Percentiles rank a stretch among this genome's conserved stretches.
Conservation (phyloP, 371 early-diverging fungal species). For the Choanephora cucurbitarum region DNA sequence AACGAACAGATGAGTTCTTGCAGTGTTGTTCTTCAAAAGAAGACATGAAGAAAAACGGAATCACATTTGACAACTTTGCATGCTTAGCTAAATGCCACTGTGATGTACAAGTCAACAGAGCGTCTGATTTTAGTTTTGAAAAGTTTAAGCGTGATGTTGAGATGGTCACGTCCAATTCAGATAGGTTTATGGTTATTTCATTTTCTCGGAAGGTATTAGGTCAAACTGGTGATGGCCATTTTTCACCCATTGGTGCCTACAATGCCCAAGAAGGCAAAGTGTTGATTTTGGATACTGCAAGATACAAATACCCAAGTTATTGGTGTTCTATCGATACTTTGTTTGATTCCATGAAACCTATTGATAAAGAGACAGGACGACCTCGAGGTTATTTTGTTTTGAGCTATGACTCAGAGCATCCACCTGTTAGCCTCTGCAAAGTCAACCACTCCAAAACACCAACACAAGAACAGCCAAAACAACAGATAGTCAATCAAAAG, state of each 20-base stretch:
- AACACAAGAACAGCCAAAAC: constrained; percentile 3
- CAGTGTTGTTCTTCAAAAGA: constrained; percentile 82
- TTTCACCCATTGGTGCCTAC: constrained; percentile 74
- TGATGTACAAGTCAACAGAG: constrained; percentile 74
- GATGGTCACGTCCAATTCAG: constrained; percentile 63
- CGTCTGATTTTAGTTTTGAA: constrained; percentile 63
- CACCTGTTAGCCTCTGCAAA: constrained; percentile 46
- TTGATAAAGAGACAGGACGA: constrained; percentile 78
- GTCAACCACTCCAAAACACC: constrained; percentile 13
- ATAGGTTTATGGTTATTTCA: constrained; percentile 86
- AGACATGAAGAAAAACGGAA: constrained; percentile 80
- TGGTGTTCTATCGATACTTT: constrained; percentile 71
- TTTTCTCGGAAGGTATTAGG: constrained; percentile 79
- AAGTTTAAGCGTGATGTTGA: constrained; percentile 80
- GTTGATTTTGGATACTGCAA: constrained; percentile 81
- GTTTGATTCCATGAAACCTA: constrained; percentile 79
- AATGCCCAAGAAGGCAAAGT: constrained; percentile 66
- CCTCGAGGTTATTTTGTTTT: constrained; percentile 88
- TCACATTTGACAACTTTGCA: constrained; percentile 87
- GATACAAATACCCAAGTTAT: constrained; percentile 83
- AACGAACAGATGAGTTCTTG: constrained; percentile 79
- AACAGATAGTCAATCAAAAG: background rate
- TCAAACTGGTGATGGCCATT: constrained; percentile 93
- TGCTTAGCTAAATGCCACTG: constrained; percentile 88
- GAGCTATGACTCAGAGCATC: constrained; percentile 47